Base-by-base conservation (phyloP, 1,284 basidiomycete species). In the Cystobasidium slooffiae region DNA sequence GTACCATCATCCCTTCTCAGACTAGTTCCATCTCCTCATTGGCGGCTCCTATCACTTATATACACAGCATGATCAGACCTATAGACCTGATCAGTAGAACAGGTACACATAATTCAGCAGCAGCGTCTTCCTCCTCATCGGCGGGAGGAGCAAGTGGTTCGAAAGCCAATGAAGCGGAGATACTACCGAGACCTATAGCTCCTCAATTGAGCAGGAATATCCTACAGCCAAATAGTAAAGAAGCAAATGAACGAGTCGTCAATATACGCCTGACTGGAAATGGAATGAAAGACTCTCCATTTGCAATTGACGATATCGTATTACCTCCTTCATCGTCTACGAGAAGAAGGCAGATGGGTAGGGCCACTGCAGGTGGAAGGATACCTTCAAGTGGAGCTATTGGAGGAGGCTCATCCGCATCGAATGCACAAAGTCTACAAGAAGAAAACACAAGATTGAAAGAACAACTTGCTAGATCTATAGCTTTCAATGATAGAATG, bases 81-180 rank as follows among this genome's bases (percentile, higher is more conserved):
- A 86, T 88, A 9, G 94, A 97, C 81, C 86, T 96, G 44, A 85
- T 92, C 53, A 90, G 91, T 0, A 90, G 92, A 79, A 84, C 90
- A 39, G 49, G 61, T 4, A 51, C 61, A 44, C 31, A 31, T 31
- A 61, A 8, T 46, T 16, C 37, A 14, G 37, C 41, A 7, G 24
- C 56, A 8, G 39, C 37, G 16, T 31, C 31, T 31, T 31, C 31
- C 31, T 31, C 31, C 5, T 31, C 31, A 1, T 31, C 31, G 5
- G 31, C 31, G 31, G 31, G 2, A 5, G 63, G 43, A 10, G 44
- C 43, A 16, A 47, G 44, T 39, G 68, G 56, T 14, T 52, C 20
- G 18, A 55, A 68, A 18, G 39, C 52, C 20, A 66, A 66, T 43
- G 66, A 68, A 56, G 66, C 52, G 51, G 66, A 59, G 20, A 59